Base-by-base conservation (phyloP, 768 basidiomycete genomes). In the Cystoderma amianthinum region DNA sequence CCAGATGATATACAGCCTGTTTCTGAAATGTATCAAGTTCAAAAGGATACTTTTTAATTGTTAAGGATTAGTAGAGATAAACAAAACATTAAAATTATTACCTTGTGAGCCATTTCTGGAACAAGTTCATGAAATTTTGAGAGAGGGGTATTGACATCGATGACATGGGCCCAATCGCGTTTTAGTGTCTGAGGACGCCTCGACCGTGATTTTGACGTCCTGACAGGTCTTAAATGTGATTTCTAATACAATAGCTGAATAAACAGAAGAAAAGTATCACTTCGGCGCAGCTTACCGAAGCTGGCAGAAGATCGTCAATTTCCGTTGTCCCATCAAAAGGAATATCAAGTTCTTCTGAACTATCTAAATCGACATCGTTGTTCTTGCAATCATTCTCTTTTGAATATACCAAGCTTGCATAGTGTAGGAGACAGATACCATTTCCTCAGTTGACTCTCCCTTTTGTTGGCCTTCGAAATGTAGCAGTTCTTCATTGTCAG, bases 1-100 rank as follows among this genome's bases (percentile, higher is more conserved):
- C 96, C 13, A 99, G 73, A 61, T 96, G 93, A 61, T 96, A 96
- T 5, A 98, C 90, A 1, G 96, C 96, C 58, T 98, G 92, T 59
- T 97, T 98, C 61, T 99, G 96, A 67, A 98, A 99, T 0, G 85
- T 94, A 60, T 99, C 96, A 21, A 99, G 74, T 56, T 96, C 91
- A 62, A 99, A 99, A n/a, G 96, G 94, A 63, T 97, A 99, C 93
- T 91, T 40, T 24, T 47, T 15, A 42, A 18, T 34, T 15, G 24
- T 28, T 9, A 7, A 16, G 17, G 25, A 6, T 36, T 36, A 7
- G 34, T 19, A 19, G 7, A 36, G 6, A 6, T 7, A 36, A 28
- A 28, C 7, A 16, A 17, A 17, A 7, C 25, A 28, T 7, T 30
- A 38, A 25, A 41, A 18, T 21, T 41, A 62, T 50, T 36, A 89